Percentiles rank a stretch among this genome's conserved stretches.
phyloP scores from a whole-genome alignment of 805 yeast genomes.

The Wickerhamiella sergipiensis region DNA sequence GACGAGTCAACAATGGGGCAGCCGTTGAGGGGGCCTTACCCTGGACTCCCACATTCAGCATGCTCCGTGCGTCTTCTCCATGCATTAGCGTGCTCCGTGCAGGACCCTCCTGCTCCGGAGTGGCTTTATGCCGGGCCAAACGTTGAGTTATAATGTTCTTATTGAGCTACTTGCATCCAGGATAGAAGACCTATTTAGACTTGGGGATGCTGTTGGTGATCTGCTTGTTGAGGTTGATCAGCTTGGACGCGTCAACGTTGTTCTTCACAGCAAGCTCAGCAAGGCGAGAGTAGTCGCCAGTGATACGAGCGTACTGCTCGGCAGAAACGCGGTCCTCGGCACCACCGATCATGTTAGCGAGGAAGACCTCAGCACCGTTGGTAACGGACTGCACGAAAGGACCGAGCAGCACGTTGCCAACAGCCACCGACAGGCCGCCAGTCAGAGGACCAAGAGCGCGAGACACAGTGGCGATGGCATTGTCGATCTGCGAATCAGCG shows the following conservation, averaged over 20 bases:
- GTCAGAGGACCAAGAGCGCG: slow-evolving; percentile 13
- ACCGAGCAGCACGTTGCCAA: slow-evolving; percentile 16
- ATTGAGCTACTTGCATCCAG: no score
- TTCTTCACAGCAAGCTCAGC: slow-evolving; percentile 10
- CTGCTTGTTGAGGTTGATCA: slow-evolving; percentile 13
- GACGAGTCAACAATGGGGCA: not conserved
- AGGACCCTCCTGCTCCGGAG: no score
- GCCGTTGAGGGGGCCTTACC: not conserved
- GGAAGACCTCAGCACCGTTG: slow-evolving; percentile 21
- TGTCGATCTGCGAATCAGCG: slow-evolving; percentile 24
- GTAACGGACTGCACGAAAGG: slow-evolving; percentile 24
- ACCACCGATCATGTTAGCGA: slow-evolving; percentile 17
- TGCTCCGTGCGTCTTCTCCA: not conserved
- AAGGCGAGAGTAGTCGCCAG: slow-evolving; percentile 14
- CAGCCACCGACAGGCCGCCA: slow-evolving; percentile 11
- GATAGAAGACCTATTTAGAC: not conserved
- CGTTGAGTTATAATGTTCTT: not conserved
- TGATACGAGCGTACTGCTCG: slow-evolving; percentile 8
- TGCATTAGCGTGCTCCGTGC: no score
- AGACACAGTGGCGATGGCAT: slow-evolving; percentile 15
- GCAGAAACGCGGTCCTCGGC: slow-evolving; percentile 11
- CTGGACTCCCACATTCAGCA: not conserved
- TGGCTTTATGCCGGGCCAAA: no score
- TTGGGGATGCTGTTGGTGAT: slow-evolving; percentile 8
- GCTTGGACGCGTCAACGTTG: slow-evolving; percentile 11